phyloP scores from a whole-genome alignment of 2,329 filamentous ascomycete genomes.

The Sporothrix inflata region DNA sequence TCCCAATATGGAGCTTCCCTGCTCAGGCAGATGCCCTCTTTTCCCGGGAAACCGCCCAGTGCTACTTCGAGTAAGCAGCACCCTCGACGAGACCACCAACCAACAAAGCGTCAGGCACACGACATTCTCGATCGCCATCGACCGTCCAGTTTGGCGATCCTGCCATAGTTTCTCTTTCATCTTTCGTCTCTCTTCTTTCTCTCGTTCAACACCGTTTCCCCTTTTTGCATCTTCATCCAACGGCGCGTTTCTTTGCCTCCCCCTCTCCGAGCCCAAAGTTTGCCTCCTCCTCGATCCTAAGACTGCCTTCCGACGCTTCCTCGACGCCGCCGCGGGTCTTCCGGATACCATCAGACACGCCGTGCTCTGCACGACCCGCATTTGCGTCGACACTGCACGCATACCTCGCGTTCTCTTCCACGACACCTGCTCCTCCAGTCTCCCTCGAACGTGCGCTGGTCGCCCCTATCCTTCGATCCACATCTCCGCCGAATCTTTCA shows the following conservation, averaged over 20 bases:
- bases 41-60: conserved; percentile 10
- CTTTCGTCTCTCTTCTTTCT: background rate
- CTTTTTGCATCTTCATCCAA: background rate
- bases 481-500: too few species aligned
- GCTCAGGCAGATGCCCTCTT: conserved; percentile 16
- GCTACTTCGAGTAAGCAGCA: conserved; percentile 14
- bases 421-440: background rate
- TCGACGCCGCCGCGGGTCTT: background rate
- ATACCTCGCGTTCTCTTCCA: background rate
- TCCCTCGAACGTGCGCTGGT: background rate
- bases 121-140: background rate
- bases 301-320: background rate
- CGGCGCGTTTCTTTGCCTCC: background rate
- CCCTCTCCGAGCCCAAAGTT: background rate
- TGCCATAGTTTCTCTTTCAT: conserved; percentile 9
- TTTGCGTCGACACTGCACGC: background rate
- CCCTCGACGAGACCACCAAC: background rate
- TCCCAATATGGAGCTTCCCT: conserved; percentile 21
- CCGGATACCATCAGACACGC: background rate
- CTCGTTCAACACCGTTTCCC: background rate
- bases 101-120: conserved; percentile 12
- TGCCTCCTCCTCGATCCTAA: conserved; percentile 3
- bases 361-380: background rate
- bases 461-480: background rate
- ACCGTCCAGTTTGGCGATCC: background rate